Conservation (phyloP, 208 protist genomes). For the Tritrichomonas foetus region DNA sequence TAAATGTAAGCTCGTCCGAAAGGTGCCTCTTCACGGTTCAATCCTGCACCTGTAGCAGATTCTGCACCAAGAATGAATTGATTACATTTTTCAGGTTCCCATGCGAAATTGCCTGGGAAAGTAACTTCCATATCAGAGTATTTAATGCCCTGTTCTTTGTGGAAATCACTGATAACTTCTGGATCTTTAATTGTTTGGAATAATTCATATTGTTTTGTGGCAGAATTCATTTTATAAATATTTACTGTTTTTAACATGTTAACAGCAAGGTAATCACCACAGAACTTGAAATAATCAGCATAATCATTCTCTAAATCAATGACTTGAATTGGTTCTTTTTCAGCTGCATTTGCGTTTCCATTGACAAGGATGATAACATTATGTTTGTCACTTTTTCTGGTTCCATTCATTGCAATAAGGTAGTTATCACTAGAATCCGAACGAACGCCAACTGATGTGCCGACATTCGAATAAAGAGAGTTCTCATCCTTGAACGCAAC, state of each 20-base stretch:
- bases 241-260: neutral
- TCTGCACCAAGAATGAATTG: neutral
- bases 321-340: neutral
- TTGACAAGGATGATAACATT: neutral
- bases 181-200: neutral
- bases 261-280: neutral
- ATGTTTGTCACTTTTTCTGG: neutral
- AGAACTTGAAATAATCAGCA: neutral
- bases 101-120: neutral
- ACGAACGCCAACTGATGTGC: neutral
- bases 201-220: neutral
- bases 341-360: neutral
- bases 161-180: neutral
- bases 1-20: neutral
- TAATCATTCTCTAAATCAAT: neutral
- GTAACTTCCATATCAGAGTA: neutral
- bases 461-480: neutral
- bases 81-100: neutral
- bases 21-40: neutral
- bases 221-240: neutral
- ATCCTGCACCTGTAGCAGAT: neutral
- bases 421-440: no score
- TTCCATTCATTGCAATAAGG: neutral
- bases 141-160: neutral
- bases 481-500: neutral